Evolutionary conservation across 306 rosid species (phyloP).

Genomic region (Datisca glomerata): DNA sequence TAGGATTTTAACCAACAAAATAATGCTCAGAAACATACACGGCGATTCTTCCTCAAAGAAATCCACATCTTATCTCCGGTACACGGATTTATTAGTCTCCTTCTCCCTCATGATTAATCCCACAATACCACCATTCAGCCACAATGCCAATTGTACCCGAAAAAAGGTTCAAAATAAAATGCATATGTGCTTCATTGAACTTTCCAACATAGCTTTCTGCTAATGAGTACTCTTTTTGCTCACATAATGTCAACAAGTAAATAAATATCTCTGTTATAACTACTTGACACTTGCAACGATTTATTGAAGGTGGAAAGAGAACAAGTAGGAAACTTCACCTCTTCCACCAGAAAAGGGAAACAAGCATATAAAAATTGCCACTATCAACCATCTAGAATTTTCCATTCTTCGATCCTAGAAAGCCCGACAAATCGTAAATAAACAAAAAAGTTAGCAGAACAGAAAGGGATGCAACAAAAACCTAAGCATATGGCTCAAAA

Average conservation of each 20-base stretch:
- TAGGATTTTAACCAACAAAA: conserved; percentile 3
- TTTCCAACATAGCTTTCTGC: background rate
- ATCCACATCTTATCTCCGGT: too few species aligned
- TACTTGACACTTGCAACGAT: too few species aligned
- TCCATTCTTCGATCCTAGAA: conserved; percentile 4
- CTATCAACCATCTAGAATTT: conserved; percentile 3
- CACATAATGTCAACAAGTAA: background rate
- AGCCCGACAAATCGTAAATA: background rate
- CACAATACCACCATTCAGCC: too few species aligned
- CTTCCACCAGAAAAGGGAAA: conserved; percentile 11
- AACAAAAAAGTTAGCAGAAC: too few species aligned
- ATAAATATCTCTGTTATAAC: background rate
- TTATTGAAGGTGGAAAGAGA: too few species aligned
- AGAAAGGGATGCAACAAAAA: too few species aligned
- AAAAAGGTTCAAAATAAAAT: background rate
- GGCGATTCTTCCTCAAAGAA: too few species aligned
- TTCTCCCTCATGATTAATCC: too few species aligned
- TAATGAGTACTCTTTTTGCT: background rate
- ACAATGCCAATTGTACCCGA: too few species aligned
- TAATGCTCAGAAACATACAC: background rate
- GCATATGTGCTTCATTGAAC: background rate
- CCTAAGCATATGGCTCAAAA: too few species aligned
- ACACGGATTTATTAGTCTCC: too few species aligned
- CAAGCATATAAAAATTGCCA: conserved; percentile 6
- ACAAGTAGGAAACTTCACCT: conserved; percentile 2